Conservation (phyloP, 768 basidiomycete species). For the Leucogyrophana mollusca region DNA sequence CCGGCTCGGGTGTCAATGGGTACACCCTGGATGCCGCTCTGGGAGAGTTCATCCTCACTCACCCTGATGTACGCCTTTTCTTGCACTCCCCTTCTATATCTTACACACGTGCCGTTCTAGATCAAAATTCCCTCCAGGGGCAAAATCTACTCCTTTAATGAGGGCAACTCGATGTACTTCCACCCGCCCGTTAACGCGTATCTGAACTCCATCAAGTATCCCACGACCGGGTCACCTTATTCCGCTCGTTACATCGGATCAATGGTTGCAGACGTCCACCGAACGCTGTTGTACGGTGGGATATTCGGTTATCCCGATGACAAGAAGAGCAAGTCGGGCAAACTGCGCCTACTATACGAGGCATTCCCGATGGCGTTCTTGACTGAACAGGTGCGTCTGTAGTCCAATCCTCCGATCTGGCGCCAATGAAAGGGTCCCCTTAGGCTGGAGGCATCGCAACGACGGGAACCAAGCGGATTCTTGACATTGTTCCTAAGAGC, state of each 20-base stretch:
- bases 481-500: conserved; percentile 82
- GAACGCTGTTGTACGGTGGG: conserved; percentile 94
- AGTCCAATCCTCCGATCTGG: not conserved
- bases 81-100: too few relatives aligned
- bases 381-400: conserved; percentile 74
- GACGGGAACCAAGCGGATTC: conserved; percentile 89
- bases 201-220: conserved; percentile 90
- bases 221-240: conserved; percentile 74
- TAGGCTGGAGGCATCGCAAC: conserved; percentile 97
- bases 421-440: conserved; percentile 7
- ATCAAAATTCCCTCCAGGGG: conserved; percentile 93
- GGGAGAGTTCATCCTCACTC: conserved; percentile 98
- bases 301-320: conserved; percentile 99
- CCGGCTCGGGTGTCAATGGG: conserved; percentile 94
- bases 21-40: conserved; percentile 95
- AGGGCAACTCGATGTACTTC: conserved; percentile 97
- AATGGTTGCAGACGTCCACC: conserved; percentile 98
- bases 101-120: conserved; percentile 32
- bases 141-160: conserved; percentile 99
- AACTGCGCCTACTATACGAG: conserved; percentile 93
- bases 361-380: conserved; percentile 98
- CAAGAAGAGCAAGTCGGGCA: conserved; percentile 96
- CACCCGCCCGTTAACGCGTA: conserved; percentile 77
- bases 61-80: conserved; percentile 71
- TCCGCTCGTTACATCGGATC: conserved; percentile 94